Conservation (phyloP, 371 early-diverging fungal genomes). For the Apophysomyces ossiformis region DNA sequence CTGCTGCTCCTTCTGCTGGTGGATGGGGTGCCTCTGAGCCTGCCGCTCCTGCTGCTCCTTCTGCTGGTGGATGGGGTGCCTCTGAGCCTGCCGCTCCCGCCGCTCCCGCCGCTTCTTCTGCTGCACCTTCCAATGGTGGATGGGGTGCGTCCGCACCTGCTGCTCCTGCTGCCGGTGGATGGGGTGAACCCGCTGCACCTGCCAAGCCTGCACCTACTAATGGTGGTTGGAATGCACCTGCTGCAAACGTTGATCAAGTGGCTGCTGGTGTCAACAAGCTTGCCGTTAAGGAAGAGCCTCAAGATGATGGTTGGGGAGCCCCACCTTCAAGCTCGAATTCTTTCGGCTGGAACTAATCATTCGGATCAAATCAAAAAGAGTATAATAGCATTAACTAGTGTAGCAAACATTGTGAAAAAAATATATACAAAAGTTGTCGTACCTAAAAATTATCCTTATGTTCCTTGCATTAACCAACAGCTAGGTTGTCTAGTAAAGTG, state of each 20-base stretch:
- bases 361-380: constrained; percentile 10
- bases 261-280: not conserved
- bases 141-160: constrained; percentile 29
- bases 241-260: constrained; percentile 17
- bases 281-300: not conserved
- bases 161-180: constrained; percentile 28
- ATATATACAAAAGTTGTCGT: not conserved
- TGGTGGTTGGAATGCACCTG: constrained; percentile 18
- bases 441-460: no score
- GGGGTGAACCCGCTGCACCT: constrained; percentile 5
- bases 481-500: no score
- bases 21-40: constrained; percentile 15
- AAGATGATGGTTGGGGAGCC: constrained; percentile 43
- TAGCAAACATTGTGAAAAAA: constrained; percentile 4
- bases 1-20: constrained; percentile 23
- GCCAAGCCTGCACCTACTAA: not conserved
- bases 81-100: constrained; percentile 16
- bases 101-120: constrained; percentile 16
- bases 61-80: constrained; percentile 33
- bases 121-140: constrained; percentile 29
- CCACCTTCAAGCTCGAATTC: constrained; percentile 26
- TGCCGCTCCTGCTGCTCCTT: constrained; percentile 18
- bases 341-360: constrained; percentile 32
- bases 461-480: no score
- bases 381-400: constrained; percentile 11